Percentiles rank a stretch among this genome's conserved stretches.
These are phyloP conservation scores for Penicillium oxalicum DNA, from an alignment of 2,329 filamentous ascomycete genomes.

Conservation along the genomic window DNA sequence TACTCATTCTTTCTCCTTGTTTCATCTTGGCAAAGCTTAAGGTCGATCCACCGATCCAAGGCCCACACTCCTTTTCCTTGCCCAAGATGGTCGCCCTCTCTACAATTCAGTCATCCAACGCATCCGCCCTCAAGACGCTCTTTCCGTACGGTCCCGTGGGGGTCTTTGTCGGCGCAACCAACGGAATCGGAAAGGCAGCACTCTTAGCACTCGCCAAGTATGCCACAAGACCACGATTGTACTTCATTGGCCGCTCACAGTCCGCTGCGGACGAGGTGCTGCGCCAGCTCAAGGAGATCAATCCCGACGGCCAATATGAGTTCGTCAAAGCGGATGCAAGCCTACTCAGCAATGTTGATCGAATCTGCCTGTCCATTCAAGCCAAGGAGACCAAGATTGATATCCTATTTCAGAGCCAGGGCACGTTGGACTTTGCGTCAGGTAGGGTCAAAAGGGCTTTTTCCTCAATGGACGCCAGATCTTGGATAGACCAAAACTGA, in stretches of 20 bases:
- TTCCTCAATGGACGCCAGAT: too few relatives aligned
- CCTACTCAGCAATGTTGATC: constrained; percentile 48
- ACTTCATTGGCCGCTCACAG: constrained; percentile 46
- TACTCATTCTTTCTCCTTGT: too few relatives aligned
- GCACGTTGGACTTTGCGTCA: neutral
- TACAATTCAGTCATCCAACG: neutral
- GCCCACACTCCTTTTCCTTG: too few relatives aligned
- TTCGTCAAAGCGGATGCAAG: constrained; percentile 49
- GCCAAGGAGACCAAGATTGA: neutral
- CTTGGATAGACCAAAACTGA: neutral
- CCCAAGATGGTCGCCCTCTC: neutral
- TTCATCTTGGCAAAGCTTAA: too few relatives aligned
- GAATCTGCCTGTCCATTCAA: constrained; percentile 32
- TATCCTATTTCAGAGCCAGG: constrained; percentile 1
- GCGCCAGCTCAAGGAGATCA: constrained; percentile 40
- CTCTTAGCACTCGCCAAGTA: constrained; percentile 44
- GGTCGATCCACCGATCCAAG: too few relatives aligned
- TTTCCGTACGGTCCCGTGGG: constrained; percentile 26
- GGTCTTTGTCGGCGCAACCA: constrained; percentile 51
- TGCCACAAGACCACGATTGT: constrained; percentile 42
- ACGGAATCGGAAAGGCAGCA: constrained; percentile 49
- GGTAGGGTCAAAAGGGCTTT: neutral
- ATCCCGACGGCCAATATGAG: constrained; percentile 40
- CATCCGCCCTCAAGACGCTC: neutral
- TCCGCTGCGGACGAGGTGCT: constrained; percentile 35